Percentiles rank a stretch among this genome's conserved stretches.
These are phyloP conservation scores for Ophiostoma perfectum DNA, from an alignment of 2,329 filamentous ascomycete genomes.

Conservation along the genomic window DNA sequence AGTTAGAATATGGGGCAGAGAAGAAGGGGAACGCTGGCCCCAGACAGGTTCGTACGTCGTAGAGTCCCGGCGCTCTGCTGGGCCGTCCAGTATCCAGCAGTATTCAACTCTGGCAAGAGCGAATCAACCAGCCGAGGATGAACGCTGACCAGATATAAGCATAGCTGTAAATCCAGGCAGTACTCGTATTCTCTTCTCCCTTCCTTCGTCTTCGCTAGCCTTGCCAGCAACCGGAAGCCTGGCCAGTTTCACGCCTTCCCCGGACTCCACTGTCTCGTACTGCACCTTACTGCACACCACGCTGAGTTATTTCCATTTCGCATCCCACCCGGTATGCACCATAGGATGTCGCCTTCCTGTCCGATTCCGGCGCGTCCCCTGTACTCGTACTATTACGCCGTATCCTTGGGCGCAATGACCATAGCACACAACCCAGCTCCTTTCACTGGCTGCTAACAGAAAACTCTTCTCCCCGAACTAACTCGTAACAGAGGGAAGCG, in stretches of 20 bases:
- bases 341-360: not conserved
- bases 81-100: not conserved
- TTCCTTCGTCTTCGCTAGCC: not conserved
- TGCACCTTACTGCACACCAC: not conserved
- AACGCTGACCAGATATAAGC: not conserved
- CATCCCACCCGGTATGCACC: not conserved
- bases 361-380: not conserved
- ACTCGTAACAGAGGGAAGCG: not conserved
- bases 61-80: not conserved
- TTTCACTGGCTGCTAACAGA: not conserved
- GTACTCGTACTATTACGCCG: not conserved
- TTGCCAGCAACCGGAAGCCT: not conserved
- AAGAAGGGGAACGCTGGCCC: too few species aligned
- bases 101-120: not conserved
- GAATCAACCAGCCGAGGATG: not conserved
- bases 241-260: slow-evolving; percentile 16
- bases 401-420: not conserved
- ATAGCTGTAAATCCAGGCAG: not conserved
- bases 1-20: not conserved
- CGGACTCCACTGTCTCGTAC: slow-evolving; percentile 14
- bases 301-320: not conserved
- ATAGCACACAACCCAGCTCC: not conserved
- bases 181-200: not conserved
- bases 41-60: too few species aligned
- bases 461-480: not conserved